phyloP scores from a whole-genome alignment of 208 protist species.

The Acanthamoeba quina region DNA sequence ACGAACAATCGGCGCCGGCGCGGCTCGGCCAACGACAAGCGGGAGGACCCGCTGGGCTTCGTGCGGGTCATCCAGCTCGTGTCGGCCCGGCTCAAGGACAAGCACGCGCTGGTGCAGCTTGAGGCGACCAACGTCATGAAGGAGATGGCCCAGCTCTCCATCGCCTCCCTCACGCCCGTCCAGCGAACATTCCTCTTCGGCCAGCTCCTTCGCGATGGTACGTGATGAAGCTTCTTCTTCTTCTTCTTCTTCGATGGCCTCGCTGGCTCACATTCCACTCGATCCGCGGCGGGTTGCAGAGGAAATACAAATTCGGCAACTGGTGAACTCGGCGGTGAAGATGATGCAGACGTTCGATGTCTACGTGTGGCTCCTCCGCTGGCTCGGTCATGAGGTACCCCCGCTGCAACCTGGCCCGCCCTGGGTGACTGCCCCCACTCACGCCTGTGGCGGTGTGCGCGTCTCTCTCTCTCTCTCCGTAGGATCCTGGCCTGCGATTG shows the following conservation, averaged over 20 bases:
- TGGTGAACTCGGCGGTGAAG: conserved; percentile 42
- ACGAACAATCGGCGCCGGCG: neutral
- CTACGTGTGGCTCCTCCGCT: conserved; percentile 27
- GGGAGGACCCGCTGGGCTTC: conserved; percentile 15
- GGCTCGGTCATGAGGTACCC: conserved; percentile 30
- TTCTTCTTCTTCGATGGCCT: too few species aligned
- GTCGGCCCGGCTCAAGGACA: conserved; percentile 19
- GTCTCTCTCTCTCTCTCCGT: too few species aligned
- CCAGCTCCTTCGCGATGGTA: conserved; percentile 12
- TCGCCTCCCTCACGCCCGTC: neutral
- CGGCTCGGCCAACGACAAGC: neutral
- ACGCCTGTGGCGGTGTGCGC: too few species aligned
- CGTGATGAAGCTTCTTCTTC: neutral
- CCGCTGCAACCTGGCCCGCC: too few species aligned
- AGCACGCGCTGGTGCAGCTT: conserved; percentile 1
- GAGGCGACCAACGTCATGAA: neutral
- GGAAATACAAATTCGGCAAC: neutral
- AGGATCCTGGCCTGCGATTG: conserved; percentile 42
- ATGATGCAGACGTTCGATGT: conserved; percentile 65
- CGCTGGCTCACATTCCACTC: neutral
- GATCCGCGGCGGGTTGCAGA: neutral
- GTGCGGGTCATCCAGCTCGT: conserved; percentile 27
- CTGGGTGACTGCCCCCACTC: too few species aligned
- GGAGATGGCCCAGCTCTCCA: conserved; percentile 28
- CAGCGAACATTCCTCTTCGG: conserved; percentile 6